Percentiles rank a stretch among this genome's conserved stretches.
These are phyloP conservation scores for Plenodomus biglobosus DNA, from an alignment of 2,329 filamentous ascomycete genomes.

Conservation along the genomic window DNA sequence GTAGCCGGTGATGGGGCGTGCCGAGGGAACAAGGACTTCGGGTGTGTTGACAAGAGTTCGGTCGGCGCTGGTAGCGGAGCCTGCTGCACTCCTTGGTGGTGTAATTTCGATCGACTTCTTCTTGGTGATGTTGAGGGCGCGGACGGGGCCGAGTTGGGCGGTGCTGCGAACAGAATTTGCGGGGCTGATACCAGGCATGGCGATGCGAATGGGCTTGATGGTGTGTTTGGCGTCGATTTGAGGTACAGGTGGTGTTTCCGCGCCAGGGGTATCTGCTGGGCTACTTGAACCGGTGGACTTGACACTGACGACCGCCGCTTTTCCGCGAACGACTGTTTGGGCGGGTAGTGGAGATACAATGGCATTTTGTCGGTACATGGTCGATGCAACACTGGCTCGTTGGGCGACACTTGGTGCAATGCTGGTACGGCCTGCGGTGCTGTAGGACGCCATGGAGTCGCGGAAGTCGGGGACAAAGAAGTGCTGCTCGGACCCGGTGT, in stretches of 20 bases:
- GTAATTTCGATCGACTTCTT: slow-evolving; percentile 35
- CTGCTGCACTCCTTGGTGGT: slow-evolving; percentile 30
- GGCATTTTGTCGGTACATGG: slow-evolving; percentile 89
- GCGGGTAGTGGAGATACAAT: slow-evolving; percentile 77
- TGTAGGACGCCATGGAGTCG: slow-evolving; percentile 84
- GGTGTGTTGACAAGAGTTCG: slow-evolving; percentile 28
- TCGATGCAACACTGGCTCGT: slow-evolving; percentile 73
- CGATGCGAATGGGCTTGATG: slow-evolving; percentile 40
- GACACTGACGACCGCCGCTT: slow-evolving; percentile 91
- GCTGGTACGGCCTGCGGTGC: slow-evolving; percentile 58
- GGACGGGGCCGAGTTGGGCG: slow-evolving; percentile 48
- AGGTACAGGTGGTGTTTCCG: slow-evolving; percentile 69
- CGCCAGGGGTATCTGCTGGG: slow-evolving; percentile 52
- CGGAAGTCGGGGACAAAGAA: slow-evolving; percentile 94
- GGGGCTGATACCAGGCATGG: slow-evolving; percentile 47
- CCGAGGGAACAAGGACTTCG: slow-evolving; percentile 26
- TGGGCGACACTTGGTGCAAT: slow-evolving; percentile 52
- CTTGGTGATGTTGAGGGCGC: slow-evolving; percentile 50
- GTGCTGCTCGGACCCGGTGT: slow-evolving; percentile 69
- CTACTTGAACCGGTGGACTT: slow-evolving; percentile 66
- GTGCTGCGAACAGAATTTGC: slow-evolving; percentile 42
- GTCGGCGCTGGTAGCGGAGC: slow-evolving; percentile 20
- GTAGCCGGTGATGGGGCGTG: slow-evolving; percentile 35
- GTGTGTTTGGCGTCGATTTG: slow-evolving; percentile 63
- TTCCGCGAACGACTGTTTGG: slow-evolving; percentile 82